Percentiles rank a stretch among this genome's conserved stretches.
These are phyloP conservation scores for Mortierella sp. DNA, from an alignment of 371 early-diverging fungal genomes.

Conservation along the genomic window DNA sequence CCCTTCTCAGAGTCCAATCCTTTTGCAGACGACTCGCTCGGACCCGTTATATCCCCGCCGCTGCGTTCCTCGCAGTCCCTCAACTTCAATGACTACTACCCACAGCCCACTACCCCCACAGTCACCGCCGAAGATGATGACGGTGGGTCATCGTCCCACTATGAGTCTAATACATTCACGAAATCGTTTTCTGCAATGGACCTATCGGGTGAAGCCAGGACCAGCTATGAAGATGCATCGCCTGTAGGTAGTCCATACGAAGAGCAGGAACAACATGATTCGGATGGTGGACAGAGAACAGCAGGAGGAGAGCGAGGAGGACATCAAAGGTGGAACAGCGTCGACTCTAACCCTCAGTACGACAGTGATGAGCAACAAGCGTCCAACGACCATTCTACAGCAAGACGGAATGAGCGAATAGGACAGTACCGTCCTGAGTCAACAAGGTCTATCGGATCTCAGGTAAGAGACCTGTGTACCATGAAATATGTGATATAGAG, in stretches of 20 bases:
- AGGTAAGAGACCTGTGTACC: slow-evolving; percentile 12
- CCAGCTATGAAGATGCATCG: background rate
- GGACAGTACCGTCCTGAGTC: slow-evolving; percentile 47
- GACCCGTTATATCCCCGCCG: slow-evolving; percentile 13
- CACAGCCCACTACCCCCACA: slow-evolving; percentile 17
- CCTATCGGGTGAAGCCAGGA: slow-evolving; percentile 11
- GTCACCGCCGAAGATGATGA: slow-evolving; percentile 11
- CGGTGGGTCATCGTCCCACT: background rate
- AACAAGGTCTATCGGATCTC: slow-evolving; percentile 42
- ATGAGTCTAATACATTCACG: slow-evolving; percentile 14
- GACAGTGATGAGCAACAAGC: slow-evolving; percentile 25
- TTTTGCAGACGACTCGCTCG: slow-evolving; percentile 44
- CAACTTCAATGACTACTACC: slow-evolving; percentile 49
- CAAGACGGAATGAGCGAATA: background rate
- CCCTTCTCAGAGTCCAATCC: slow-evolving; percentile 55
- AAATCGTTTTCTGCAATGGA: slow-evolving; percentile 47
- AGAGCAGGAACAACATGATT: slow-evolving; percentile 17
- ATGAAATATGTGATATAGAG: background rate
- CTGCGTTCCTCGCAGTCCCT: slow-evolving; percentile 32
- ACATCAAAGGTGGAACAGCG: slow-evolving; percentile 46
- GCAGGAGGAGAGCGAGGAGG: slow-evolving; percentile 8
- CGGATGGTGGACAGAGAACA: slow-evolving; percentile 11
- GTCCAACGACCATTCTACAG: slow-evolving; percentile 4
- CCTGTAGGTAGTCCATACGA: slow-evolving; percentile 7
- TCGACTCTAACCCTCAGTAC: slow-evolving; percentile 42